phyloP scores from a whole-genome alignment of 768 basidiomycete genomes.

The Leucocoprinus leucothites region DNA sequence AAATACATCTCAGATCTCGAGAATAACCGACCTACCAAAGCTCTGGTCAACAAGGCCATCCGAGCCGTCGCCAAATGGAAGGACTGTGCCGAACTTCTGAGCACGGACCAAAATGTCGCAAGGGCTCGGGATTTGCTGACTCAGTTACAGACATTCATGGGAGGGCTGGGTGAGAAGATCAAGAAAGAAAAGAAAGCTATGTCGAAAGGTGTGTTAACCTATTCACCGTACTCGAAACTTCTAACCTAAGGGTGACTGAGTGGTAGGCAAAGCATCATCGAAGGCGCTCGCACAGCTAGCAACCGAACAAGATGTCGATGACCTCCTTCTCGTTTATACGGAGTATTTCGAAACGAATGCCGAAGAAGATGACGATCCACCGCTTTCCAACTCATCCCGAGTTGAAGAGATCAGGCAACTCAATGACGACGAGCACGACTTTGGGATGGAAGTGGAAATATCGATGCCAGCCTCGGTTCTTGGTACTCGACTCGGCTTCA shows the following conservation, averaged over 20 bases:
- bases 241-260: too few relatives aligned
- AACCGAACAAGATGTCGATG: neutral
- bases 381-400: neutral
- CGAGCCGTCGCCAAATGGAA: slow-evolving; percentile 2
- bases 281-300: neutral
- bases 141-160: too few relatives aligned
- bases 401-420: too few relatives aligned
- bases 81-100: neutral
- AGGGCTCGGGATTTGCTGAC: neutral
- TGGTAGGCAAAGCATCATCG: neutral
- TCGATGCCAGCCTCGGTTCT: too few relatives aligned
- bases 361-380: neutral
- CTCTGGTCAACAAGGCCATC: neutral
- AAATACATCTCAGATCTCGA: neutral
- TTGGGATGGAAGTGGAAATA: too few relatives aligned
- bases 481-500: too few relatives aligned
- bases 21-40: neutral
- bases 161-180: too few relatives aligned
- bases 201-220: too few relatives aligned
- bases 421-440: too few relatives aligned
- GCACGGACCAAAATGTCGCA: neutral
- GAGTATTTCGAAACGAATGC: neutral
- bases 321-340: neutral
- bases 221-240: too few relatives aligned
- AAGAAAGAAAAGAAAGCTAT: too few relatives aligned